Evolutionary conservation across 805 yeast species (phyloP), one percentile per base, ranked within the genome.

Genomic region (Sungouiella blattae): DNA sequence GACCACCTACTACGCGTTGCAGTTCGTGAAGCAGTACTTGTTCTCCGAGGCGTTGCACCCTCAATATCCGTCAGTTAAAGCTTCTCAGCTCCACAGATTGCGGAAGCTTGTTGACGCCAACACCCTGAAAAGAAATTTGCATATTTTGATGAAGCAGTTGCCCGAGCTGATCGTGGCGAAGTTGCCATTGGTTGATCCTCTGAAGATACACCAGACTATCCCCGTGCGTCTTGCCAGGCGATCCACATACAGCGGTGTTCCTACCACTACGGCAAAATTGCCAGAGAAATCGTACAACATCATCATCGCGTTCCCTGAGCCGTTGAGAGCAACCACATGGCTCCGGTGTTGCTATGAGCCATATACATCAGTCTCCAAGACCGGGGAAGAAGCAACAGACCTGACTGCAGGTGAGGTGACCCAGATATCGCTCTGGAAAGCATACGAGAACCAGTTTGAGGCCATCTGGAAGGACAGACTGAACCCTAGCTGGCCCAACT

Each of bases 361-460:
- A 4, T 77, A 71, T 29, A 30, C 30, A 14, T 28, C 32, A 13
- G 41, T 35, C 28, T 37, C 40, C 11, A 35, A 28, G n/a, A 34
- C 30, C 20, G 48, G 34, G 6, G 36, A 39, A 26, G 78, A 73
- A 6, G 29, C 30, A 5, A 11, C 51, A 5, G 60, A 55, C 12
- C 53, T 49, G 21, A 36, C 53, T 11, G 60, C 67, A 1, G 87
- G 91, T 4, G 96, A 88, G 53, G 96, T 89, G 8, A 88, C 97
- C 0, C 98, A 93, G 62, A 89, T 93, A 17, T 84, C 94, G 13
- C 72, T 93, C 28, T 93, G 98, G 98, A 87, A 88, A 58, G 79
- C 95, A 1, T 93, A 93, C 62, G 98, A 93, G 58, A 67, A 79
- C 11, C 93, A 84, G 56, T 93, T 93, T 52, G 83, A 83, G 41